Percentiles rank a stretch among this genome's conserved stretches.
Conservation (phyloP, 2,329 filamentous ascomycete species). For the Cercospora sp. region DNA sequence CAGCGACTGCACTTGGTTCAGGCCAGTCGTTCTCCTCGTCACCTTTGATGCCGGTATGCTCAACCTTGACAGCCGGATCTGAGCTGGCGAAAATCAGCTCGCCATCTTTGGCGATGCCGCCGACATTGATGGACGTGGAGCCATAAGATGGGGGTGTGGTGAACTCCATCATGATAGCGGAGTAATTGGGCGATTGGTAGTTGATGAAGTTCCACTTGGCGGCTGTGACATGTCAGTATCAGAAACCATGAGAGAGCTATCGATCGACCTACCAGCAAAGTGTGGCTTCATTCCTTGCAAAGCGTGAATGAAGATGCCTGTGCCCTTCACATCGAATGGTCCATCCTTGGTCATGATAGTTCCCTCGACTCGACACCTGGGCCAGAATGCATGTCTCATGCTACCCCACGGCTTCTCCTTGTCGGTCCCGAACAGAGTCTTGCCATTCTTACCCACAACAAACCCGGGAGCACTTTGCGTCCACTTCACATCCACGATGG, state of each 20-base stretch:
- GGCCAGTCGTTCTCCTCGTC: conserved; percentile 86
- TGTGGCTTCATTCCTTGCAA: conserved; percentile 99
- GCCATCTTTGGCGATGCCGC: conserved; percentile 76
- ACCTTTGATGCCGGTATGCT: conserved; percentile 67
- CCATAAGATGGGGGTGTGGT: conserved; percentile 93
- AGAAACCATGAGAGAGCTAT: background rate
- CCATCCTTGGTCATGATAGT: conserved; percentile 81
- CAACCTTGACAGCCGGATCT: conserved; percentile 61
- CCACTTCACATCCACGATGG: conserved; percentile 83
- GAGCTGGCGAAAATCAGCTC: conserved; percentile 74
- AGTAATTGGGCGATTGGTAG: conserved; percentile 84
- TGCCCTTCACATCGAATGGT: conserved; percentile 77
- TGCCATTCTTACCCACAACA: conserved; percentile 80
- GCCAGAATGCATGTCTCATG: conserved; percentile 95
- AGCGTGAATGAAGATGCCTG: conserved; percentile 77
- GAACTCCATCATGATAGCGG: conserved; percentile 92
- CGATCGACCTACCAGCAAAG: conserved; percentile 66
- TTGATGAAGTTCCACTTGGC: conserved; percentile 90
- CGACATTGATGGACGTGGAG: conserved; percentile 77
- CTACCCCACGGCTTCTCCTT: conserved; percentile 81
- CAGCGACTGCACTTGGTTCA: conserved; percentile 74
- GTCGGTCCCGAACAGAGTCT: conserved; percentile 82
- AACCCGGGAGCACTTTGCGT: conserved; percentile 77
- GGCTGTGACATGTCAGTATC: conserved; percentile 48
- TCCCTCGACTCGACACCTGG: conserved; percentile 77